Base-by-base conservation (phyloP, 2,329 filamentous ascomycete genomes). In the Ophiostoma angusticollis region DNA sequence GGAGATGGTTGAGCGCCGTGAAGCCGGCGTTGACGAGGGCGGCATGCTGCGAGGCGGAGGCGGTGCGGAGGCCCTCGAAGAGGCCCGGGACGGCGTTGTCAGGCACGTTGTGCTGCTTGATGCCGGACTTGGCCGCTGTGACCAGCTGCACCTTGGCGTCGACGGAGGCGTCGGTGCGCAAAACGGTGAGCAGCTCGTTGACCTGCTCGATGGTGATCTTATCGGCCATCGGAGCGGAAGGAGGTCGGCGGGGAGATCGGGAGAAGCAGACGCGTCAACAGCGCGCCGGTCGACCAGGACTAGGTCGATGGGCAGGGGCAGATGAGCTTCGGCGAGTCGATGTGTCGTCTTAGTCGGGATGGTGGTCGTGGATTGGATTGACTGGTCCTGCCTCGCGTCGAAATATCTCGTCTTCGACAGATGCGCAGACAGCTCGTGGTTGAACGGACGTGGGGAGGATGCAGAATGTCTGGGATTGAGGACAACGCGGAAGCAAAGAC, bases 81-180 rank as follows among this genome's bases (percentile, higher is more conserved):
- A 94, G 74, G 42, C 74, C 67, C 19, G 74, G 62, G 50, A 93
- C 72, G 51, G 70, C 73, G 39, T 62, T 60, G 48, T 93, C 84
- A 44, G 85, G 84, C 32, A 94, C 84, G 63, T 86, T 86, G 56
- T 83, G 80, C 59, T 93, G 86, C 60, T 94, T 94, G 67, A 94
- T 94, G 57, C 78, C 74, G 31, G 83, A 86, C 62, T 94, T 93
- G 60, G 87, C 67, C 52, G 66, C 69, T 43, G 77, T 83, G 50
- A 94, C 74, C 39, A 70, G 67, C 43, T 68, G 62, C 42, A 79
- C 65, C 53, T 80, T 80, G 33, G 65, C 58, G 49, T 82, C 75
- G 44, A 77, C 62, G 5, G 74, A 67, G 24, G 70, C 65, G 45
- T 76, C 76, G 45, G 67, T 65, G 55, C 61, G 58, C 25, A 65